These are phyloP conservation scores for Litchi chinensis DNA, from an alignment of 345 rosid genomes.

Conservation along the genomic window DNA sequence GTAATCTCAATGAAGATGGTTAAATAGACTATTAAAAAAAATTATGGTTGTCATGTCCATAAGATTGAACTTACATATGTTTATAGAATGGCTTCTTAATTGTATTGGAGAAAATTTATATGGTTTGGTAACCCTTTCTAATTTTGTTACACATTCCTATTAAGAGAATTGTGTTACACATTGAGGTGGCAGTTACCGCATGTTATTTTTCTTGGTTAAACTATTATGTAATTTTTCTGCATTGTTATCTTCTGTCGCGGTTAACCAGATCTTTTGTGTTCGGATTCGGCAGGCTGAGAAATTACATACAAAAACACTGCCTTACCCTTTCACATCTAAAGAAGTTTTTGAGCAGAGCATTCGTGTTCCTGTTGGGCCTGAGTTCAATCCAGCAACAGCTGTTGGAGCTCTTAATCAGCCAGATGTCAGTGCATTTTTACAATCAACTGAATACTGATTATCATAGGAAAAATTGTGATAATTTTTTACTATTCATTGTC, in stretches of 20 bases:
- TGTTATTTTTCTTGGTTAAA: background rate
- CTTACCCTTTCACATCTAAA: conserved; percentile 78
- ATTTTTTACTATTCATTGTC: background rate
- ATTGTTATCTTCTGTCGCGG: background rate
- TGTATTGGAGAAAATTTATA: background rate
- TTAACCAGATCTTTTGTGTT: background rate
- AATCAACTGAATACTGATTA: background rate
- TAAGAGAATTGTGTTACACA: background rate
- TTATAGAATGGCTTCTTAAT: background rate
- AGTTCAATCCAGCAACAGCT: conserved; percentile 75
- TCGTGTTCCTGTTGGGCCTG: conserved; percentile 95
- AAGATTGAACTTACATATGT: background rate
- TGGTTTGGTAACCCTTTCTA: background rate
- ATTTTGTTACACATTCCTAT: background rate
- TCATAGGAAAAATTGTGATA: background rate
- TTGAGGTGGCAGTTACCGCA: background rate
- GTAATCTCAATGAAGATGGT: background rate
- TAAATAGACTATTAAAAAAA: background rate
- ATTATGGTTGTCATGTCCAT: background rate
- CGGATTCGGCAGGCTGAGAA: conserved; percentile 70
- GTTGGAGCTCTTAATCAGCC: conserved; percentile 76
- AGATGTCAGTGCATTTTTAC: conserved; percentile 47
- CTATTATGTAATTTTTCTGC: background rate
- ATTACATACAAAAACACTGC: conserved; percentile 66
- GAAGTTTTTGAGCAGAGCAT: conserved; percentile 82